Evolutionary conservation across 495 filamentous ascomycete genomes (phyloP).

Genomic region (Aspergillus taichungensis): DNA sequence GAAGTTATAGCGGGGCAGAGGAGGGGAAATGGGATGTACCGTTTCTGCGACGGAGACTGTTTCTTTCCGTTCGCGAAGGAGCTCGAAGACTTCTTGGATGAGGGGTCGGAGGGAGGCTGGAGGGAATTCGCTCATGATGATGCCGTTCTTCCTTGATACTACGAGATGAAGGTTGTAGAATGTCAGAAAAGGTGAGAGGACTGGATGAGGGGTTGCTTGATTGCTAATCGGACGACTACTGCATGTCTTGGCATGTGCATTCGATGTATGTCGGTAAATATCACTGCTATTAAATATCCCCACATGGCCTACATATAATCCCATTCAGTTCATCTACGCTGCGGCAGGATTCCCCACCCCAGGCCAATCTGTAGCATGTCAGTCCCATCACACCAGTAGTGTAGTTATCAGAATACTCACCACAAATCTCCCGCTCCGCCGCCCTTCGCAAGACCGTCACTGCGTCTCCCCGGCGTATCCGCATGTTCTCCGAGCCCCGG

Average conservation of each 20-base stretch:
- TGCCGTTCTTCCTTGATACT: not conserved
- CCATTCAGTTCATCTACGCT: not conserved
- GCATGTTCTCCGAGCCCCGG: slow-evolving; percentile 14
- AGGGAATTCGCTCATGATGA: slow-evolving; percentile 29
- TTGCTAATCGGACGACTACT: no score
- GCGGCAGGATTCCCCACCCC: slow-evolving; percentile 11
- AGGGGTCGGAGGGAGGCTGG: slow-evolving; percentile 41
- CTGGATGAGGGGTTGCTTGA: not conserved
- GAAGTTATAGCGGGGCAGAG: not conserved
- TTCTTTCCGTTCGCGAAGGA: slow-evolving; percentile 45
- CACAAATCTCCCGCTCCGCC: slow-evolving; percentile 49
- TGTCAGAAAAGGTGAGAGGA: not conserved
- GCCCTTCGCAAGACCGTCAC: slow-evolving; percentile 52
- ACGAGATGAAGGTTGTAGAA: not conserved
- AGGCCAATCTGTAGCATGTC: slow-evolving; percentile 22
- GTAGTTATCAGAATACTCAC: slow-evolving; percentile 36
- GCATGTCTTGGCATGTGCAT: no score
- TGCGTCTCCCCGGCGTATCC: slow-evolving; percentile 61
- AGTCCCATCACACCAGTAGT: slow-evolving; percentile 1
- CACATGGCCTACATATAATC: not conserved
- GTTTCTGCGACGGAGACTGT: slow-evolving; percentile 53
- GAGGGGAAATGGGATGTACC: slow-evolving; percentile 24
- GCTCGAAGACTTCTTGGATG: slow-evolving; percentile 37
- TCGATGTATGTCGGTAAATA: no score
- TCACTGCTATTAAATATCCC: no score